A percentile compares a stretch with the other conserved stretches of the same genome.
Evolutionary conservation across 352 stramenopile species (phyloP).

Genomic region (Phytophthora megakarya): DNA sequence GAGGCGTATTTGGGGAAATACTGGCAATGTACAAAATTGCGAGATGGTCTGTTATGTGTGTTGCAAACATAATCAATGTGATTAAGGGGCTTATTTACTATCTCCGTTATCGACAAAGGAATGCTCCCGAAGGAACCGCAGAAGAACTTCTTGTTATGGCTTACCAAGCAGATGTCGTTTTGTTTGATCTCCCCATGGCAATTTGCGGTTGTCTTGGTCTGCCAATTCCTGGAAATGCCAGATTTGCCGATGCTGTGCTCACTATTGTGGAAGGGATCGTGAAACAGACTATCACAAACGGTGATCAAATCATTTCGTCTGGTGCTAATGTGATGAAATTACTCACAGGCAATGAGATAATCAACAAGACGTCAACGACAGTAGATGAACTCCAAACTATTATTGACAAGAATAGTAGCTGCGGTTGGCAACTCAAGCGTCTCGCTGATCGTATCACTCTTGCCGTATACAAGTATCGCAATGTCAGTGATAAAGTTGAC

Average conservation of each 20-base stretch:
- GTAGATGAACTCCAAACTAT: slow-evolving; percentile 18
- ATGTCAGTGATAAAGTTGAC: slow-evolving; percentile 16
- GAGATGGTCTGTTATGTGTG: slow-evolving; percentile 35
- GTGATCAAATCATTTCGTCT: slow-evolving; percentile 10
- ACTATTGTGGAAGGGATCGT: slow-evolving; percentile 16
- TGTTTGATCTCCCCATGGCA: slow-evolving; percentile 48
- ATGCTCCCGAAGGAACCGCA: slow-evolving; percentile 41
- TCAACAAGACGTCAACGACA: slow-evolving; percentile 11
- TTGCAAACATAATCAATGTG: slow-evolving; percentile 37
- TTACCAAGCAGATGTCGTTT: slow-evolving; percentile 49
- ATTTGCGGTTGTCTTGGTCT: slow-evolving; percentile 46
- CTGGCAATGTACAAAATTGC: background rate
- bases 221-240: background rate
- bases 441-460: slow-evolving; percentile 18
- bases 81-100: slow-evolving; percentile 46
- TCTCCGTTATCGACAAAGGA: slow-evolving; percentile 36
- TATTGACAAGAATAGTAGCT: slow-evolving; percentile 12
- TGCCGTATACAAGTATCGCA: slow-evolving; percentile 5
- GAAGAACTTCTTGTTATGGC: slow-evolving; percentile 48
- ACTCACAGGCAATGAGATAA: no score
- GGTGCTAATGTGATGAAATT: slow-evolving; percentile 15
- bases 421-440: slow-evolving; percentile 18
- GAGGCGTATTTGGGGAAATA: slow-evolving; percentile 13
- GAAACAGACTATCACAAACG: slow-evolving; percentile 21
- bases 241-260: background rate